These are phyloP conservation scores for Backusella luteola DNA, from an alignment of 192 early-diverging fungal species.

Conservation along the genomic window DNA sequence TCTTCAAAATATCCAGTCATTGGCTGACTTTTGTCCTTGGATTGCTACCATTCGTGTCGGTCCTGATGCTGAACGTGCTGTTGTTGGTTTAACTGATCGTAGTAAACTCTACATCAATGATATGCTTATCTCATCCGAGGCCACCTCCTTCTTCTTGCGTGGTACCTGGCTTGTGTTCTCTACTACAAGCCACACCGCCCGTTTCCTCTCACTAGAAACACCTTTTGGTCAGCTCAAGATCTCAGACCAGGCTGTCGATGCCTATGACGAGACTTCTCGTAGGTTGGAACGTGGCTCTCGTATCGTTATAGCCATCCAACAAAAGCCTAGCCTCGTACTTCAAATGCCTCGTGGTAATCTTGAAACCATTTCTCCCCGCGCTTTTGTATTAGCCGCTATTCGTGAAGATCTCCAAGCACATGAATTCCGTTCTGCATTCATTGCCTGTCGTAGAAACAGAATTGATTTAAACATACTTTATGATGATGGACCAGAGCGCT, in stretches of 20 bases:
- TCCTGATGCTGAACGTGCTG: conserved; percentile 22
- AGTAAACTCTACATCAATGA: conserved; percentile 83
- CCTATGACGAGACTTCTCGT: conserved; percentile 66
- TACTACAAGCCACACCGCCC: conserved; percentile 75
- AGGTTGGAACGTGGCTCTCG: conserved; percentile 91
- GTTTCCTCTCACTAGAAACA: conserved; percentile 63
- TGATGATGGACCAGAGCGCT: conserved; percentile 71
- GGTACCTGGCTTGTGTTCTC: conserved; percentile 81
- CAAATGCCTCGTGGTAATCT: conserved; percentile 98
- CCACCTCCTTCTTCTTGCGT: conserved; percentile 86
- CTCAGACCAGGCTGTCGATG: conserved; percentile 41
- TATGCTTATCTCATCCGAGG: conserved; percentile 68
- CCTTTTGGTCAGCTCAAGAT: conserved; percentile 41
- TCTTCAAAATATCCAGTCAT: conserved; percentile 19
- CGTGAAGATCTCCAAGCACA: conserved; percentile 56
- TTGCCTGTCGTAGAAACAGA: conserved; percentile 82
- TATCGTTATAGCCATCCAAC: conserved; percentile 77
- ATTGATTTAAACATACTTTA: conserved; percentile 93
- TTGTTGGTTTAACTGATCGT: conserved; percentile 75
- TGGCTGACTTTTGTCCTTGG: conserved; percentile 58
- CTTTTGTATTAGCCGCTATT: conserved; percentile 77
- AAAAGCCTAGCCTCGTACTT: conserved; percentile 65
- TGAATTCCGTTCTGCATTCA: conserved; percentile 79
- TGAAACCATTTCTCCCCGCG: conserved; percentile 90
- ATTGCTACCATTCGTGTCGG: conserved; percentile 32